phyloP scores from a whole-genome alignment of 192 early-diverging fungal genomes.

The Entomortierella beljakovae region DNA sequence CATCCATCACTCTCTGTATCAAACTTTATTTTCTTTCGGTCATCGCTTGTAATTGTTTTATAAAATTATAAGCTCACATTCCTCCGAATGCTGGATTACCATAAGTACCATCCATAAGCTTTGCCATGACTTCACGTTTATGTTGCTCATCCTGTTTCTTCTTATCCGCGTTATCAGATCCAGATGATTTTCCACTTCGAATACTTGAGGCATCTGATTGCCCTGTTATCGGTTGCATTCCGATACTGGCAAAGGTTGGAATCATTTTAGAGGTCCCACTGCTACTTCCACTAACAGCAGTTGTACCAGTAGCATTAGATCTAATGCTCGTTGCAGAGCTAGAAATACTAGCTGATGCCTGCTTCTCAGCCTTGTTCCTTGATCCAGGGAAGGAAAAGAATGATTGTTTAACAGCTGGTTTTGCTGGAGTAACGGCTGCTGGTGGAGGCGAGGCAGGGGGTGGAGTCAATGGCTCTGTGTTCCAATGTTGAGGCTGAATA shows the following conservation, averaged over 20 bases:
- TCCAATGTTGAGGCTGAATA: conserved; percentile 39
- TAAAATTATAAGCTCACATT: not conserved
- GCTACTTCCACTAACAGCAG: not conserved
- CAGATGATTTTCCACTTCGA: conserved; percentile 16
- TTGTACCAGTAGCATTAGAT: conserved; percentile 14
- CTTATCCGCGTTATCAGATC: conserved; percentile 18
- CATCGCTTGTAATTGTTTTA: not conserved
- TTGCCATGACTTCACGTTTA: conserved; percentile 38
- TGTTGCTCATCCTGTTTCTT: conserved; percentile 40
- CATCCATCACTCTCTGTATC: no score
- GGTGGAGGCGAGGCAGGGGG: conserved; percentile 48
- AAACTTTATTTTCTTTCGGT: no score
- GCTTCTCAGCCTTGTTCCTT: conserved; percentile 31
- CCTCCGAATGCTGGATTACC: conserved; percentile 5
- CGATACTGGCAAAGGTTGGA: conserved; percentile 9
- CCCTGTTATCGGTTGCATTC: conserved; percentile 6
- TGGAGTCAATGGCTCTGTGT: conserved; percentile 46
- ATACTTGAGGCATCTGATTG: conserved; percentile 19
- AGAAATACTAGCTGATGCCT: not conserved
- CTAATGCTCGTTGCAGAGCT: conserved; percentile 21
- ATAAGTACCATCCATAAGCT: conserved; percentile 24
- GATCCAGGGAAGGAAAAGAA: conserved; percentile 52
- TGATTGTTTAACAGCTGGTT: conserved; percentile 26
- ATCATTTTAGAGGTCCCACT: conserved; percentile 2
- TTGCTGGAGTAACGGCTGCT: conserved; percentile 3